These are phyloP conservation scores for Cutaneotrichosporon cutaneum DNA, from an alignment of 1,284 basidiomycete genomes.

Conservation along the genomic window DNA sequence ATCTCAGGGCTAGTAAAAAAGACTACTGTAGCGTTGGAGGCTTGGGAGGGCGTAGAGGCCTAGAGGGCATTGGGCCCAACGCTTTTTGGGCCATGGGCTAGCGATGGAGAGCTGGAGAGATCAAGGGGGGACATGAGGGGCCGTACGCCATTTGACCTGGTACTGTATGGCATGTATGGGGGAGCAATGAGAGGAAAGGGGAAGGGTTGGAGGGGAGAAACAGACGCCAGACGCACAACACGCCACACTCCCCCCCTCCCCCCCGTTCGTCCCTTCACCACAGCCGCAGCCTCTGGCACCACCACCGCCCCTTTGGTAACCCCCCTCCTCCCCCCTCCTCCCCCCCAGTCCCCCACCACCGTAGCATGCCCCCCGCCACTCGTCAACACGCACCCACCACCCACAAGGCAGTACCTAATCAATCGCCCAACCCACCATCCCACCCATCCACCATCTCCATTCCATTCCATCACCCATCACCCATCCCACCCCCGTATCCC, in stretches of 20 bases:
- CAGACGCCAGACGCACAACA: background rate
- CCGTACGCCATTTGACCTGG: no score
- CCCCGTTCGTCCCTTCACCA: background rate
- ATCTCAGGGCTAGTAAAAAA: no score
- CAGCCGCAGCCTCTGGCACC: background rate
- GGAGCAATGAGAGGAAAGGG: no score
- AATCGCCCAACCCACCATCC: constrained; percentile 8
- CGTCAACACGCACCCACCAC: constrained; percentile 5
- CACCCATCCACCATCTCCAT: constrained; percentile 8
- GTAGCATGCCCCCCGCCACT: background rate
- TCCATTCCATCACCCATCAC: constrained; percentile 5
- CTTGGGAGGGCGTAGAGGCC: no score
- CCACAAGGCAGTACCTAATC: background rate
- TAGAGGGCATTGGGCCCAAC: no score
- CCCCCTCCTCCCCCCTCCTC: background rate
- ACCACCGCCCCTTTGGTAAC: constrained; percentile 1
- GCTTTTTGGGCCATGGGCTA: no score
- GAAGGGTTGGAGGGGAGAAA: no score
- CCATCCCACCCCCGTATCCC: background rate
- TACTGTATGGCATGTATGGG: no score
- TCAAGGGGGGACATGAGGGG: no score
- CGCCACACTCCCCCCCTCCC: background rate
- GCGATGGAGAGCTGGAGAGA: no score
- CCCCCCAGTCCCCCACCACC: background rate
- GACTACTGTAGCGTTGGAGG: no score